Conservation (phyloP, 78 protist species). For the Capsaspora owczarzaki region DNA sequence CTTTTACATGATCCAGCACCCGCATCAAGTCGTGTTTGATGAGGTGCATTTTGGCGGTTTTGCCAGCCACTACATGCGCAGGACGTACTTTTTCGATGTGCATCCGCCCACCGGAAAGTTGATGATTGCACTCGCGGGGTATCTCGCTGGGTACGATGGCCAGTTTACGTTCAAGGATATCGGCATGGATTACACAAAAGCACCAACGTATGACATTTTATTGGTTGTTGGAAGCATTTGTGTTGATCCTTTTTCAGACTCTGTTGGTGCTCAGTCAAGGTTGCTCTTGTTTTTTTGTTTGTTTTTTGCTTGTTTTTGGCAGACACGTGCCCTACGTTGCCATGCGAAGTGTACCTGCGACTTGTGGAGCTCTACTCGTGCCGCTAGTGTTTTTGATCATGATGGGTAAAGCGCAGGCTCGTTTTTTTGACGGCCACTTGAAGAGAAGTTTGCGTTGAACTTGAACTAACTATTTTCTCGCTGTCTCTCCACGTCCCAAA, state of each 20-base stretch:
- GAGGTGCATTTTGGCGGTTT: slow-evolving; percentile 45
- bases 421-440: too few species aligned
- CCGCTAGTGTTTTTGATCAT: slow-evolving; percentile 16
- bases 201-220: too few species aligned
- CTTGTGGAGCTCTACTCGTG: slow-evolving; percentile 15
- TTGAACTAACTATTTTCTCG: too few species aligned
- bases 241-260: too few species aligned
- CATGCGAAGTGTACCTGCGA: slow-evolving; percentile 23
- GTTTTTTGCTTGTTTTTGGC: too few species aligned
- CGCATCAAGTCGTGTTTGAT: slow-evolving; percentile 15
- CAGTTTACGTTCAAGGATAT: slow-evolving; percentile 9
- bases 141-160: slow-evolving; percentile 21
- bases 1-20: neutral
- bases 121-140: slow-evolving; percentile 16
- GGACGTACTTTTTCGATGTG: slow-evolving; percentile 36
- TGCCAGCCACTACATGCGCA: slow-evolving; percentile 10
- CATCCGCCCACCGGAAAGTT: slow-evolving; percentile 44
- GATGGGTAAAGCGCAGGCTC: too few species aligned
- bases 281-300: too few species aligned
- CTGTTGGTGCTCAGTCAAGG: too few species aligned
- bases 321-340: slow-evolving; percentile 40
- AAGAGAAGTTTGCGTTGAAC: too few species aligned
- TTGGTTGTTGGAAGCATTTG: too few species aligned
- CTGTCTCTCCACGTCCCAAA: too few species aligned
- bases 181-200: slow-evolving; percentile 12